Base-by-base conservation (phyloP, 768 basidiomycete genomes). In the Trametes meyenii region DNA sequence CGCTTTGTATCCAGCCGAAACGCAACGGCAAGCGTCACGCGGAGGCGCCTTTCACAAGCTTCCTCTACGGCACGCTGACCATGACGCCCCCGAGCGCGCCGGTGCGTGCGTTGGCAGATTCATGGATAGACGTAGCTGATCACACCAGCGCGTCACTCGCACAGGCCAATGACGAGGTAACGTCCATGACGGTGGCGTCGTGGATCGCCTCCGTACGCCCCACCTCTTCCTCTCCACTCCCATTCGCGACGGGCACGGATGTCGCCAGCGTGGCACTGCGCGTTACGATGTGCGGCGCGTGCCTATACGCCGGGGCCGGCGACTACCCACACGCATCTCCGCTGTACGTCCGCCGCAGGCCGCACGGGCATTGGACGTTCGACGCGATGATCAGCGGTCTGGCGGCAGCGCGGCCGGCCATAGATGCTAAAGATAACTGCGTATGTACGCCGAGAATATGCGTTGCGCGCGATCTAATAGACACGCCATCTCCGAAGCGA, bases 161-260 rank as follows among this genome's bases (percentile, higher is more conserved):
- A 8, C 29, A 8, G 29, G 29, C 29, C 29, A 33, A 8, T 33
- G 29, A 33, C 29, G 29, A 33, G 29, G 29, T 8, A 33, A 33
- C 29, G 29, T 8, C 8, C 29, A 33, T 33, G 29, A 8, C 8
- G 29, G 26, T 45, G 35, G 35, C 13, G 44, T 35, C 13, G 45
- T 36, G 48, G 45, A 56, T 56, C 55, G 46, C 38, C 40, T 48
- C 45, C 19, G 45, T 39, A 5, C 51, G 12, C 36, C 50, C 5
- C 13, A 6, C 24, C n/a, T 48, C 11, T 3, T 16, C 3, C 10
- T n/a, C n/a, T 11, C 10, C 10, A 19, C 44, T 12, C 14, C 14
- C 14, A n/a, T n/a, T 13, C n/a, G 11, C n/a, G n/a, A 14, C 14
- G 40, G 40, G 11, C 40, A 12, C 40, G 40, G 40, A 12, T 12